These are phyloP conservation scores for Neurospora intermedia DNA, from an alignment of 495 filamentous ascomycete species.

Conservation along the genomic window DNA sequence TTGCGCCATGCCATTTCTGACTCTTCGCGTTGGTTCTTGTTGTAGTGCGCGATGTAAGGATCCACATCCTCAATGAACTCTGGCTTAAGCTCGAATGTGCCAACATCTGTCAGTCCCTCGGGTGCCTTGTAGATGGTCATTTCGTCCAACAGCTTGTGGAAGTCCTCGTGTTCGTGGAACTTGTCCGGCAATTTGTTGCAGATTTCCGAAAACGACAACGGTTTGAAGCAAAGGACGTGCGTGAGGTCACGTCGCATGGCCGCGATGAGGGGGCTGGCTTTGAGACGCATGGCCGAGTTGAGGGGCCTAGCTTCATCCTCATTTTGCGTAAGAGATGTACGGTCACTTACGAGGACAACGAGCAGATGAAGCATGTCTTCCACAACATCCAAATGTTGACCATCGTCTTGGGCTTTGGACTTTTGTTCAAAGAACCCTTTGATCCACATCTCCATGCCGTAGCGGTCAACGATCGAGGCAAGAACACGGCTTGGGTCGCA, in stretches of 20 bases:
- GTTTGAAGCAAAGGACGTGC: conserved; percentile 92
- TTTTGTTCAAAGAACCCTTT: conserved; percentile 64
- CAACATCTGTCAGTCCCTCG: conserved; percentile 83
- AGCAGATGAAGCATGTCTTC: conserved; percentile 94
- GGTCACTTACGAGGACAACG: conserved; percentile 81
- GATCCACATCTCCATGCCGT: conserved; percentile 83
- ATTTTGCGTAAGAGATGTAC: conserved; percentile 62
- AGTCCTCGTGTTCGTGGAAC: conserved; percentile 70
- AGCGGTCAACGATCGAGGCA: conserved; percentile 83
- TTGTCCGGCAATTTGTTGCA: conserved; percentile 71
- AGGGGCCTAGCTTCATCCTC: conserved; percentile 57
- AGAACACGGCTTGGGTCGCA: conserved; percentile 78
- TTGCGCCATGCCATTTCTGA: conserved; percentile 79
- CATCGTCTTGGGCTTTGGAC: conserved; percentile 59
- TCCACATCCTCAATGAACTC: conserved; percentile 78
- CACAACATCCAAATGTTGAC: conserved; percentile 78
- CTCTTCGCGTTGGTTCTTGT: conserved; percentile 94
- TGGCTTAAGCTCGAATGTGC: conserved; percentile 84
- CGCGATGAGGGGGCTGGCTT: conserved; percentile 50
- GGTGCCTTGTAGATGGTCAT: conserved; percentile 84
- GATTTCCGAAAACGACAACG: conserved; percentile 86
- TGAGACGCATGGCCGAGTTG: conserved; percentile 54
- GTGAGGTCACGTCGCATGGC: conserved; percentile 81
- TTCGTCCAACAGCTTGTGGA: conserved; percentile 69
- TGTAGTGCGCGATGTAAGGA: conserved; percentile 90